A percentile compares a stretch with the other conserved stretches of the same genome.
phyloP scores from a whole-genome alignment of 306 rosid genomes.

The Sindora glabra region DNA sequence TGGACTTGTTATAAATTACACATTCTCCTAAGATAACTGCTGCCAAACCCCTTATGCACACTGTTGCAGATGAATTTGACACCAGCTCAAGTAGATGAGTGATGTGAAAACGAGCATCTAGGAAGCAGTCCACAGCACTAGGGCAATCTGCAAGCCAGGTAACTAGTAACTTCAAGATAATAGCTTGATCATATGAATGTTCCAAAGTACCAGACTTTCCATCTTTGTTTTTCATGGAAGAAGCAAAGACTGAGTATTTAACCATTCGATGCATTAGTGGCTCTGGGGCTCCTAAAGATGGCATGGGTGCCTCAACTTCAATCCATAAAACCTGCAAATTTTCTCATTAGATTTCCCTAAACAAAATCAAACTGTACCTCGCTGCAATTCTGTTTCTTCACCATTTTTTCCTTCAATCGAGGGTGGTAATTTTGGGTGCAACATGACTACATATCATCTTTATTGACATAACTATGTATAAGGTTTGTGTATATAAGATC shows the following conservation, averaged over 20 bases:
- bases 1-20: constrained; percentile 71
- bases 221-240: constrained; percentile 72
- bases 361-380: too few relatives aligned
- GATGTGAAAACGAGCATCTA: constrained; percentile 87
- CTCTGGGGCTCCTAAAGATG: constrained; percentile 73
- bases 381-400: too few relatives aligned
- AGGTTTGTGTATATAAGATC: too few relatives aligned
- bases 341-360: too few relatives aligned
- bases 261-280: constrained; percentile 82
- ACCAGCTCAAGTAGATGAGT: constrained; percentile 84
- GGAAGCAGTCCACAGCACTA: constrained; percentile 75
- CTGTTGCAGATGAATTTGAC: constrained; percentile 64
- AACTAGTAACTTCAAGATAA: constrained; percentile 71
- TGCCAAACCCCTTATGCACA: constrained; percentile 65
- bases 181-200: constrained; percentile 51
- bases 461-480: too few relatives aligned
- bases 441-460: too few relatives aligned
- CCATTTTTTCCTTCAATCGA: too few relatives aligned
- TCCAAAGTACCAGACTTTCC: constrained; percentile 47
- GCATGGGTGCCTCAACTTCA: constrained; percentile 75
- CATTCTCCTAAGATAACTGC: constrained; percentile 92
- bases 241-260: constrained; percentile 75
- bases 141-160: constrained; percentile 86
- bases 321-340: constrained; percentile 63
- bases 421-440: too few relatives aligned